These are phyloP conservation scores for Sporothrix brasiliensis DNA, from an alignment of 2,329 filamentous ascomycete species.

Conservation along the genomic window DNA sequence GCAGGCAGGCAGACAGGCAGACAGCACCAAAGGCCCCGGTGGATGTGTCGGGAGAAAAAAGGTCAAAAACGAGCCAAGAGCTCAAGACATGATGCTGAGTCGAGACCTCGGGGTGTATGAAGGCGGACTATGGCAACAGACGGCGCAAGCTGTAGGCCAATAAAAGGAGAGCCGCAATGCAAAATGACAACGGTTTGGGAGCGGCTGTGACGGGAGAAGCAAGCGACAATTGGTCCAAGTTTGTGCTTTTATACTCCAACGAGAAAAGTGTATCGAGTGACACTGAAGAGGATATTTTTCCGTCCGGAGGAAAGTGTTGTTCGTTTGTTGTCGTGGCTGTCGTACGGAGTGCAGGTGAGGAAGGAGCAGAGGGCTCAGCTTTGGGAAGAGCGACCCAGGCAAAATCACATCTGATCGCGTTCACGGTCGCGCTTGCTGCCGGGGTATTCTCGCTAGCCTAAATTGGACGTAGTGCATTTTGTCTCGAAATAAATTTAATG, in stretches of 20 bases:
- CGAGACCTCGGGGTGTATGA: background rate
- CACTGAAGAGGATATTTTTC: background rate
- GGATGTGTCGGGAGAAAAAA: background rate
- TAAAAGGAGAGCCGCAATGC: background rate
- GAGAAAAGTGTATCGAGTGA: background rate
- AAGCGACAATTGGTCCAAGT: background rate
- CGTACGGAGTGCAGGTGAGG: background rate
- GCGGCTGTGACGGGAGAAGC: too few relatives aligned
- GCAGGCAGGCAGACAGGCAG: background rate
- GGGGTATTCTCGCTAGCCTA: background rate
- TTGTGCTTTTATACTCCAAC: background rate
- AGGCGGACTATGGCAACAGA: background rate
- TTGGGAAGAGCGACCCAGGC: background rate
- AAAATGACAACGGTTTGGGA: too few relatives aligned
- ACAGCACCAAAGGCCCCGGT: background rate
- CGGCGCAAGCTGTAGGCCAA: background rate
- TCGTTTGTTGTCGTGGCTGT: background rate
- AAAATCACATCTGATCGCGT: conserved; percentile 26
- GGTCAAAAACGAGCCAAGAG: background rate
- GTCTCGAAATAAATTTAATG: background rate
- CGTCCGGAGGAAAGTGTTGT: background rate
- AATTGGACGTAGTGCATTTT: background rate
- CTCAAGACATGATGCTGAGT: conserved; percentile 5
- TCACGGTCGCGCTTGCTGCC: conserved; percentile 8
- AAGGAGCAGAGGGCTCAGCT: background rate